Evolutionary conservation across 1,284 basidiomycete genomes (phyloP).

Genomic region (Thecaphora frezii): DNA sequence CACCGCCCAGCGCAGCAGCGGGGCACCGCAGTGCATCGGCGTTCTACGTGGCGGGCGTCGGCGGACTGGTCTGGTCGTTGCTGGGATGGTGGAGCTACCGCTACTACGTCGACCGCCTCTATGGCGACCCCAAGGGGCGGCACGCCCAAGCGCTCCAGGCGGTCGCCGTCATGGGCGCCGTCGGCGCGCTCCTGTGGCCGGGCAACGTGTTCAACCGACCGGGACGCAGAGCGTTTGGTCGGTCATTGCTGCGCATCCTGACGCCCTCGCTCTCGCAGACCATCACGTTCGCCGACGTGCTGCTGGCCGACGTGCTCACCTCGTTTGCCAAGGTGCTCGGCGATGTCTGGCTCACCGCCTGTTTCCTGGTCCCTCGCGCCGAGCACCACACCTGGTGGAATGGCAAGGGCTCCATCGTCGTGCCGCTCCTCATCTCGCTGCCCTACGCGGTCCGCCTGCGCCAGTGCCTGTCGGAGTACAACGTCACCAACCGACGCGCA

Average conservation of each 20-base stretch:
- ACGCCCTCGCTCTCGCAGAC: conserved; percentile 68
- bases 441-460: conserved; percentile 89
- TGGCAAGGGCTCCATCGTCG: conserved; percentile 61
- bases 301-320: conserved; percentile 92
- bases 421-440: conserved; percentile 82
- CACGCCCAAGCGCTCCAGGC: conserved; percentile 52
- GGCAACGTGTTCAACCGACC: conserved; percentile 38
- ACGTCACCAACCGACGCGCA: conserved; percentile 55
- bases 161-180: conserved; percentile 32
- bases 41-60: conserved; percentile 22
- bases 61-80: conserved; percentile 35
- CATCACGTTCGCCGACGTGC: conserved; percentile 85
- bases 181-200: conserved; percentile 38
- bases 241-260: conserved; percentile 69
- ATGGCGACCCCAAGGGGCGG: conserved; percentile 38
- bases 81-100: conserved; percentile 50
- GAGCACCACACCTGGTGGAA: conserved; percentile 53
- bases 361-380: conserved; percentile 68
- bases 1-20: background rate
- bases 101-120: conserved; percentile 33
- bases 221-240: conserved; percentile 31
- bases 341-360: conserved; percentile 84
- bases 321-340: conserved; percentile 95
- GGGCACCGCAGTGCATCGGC: conserved; percentile 8
- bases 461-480: conserved; percentile 88